These are phyloP conservation scores for Parafenestella ontariensis DNA, from an alignment of 2,329 filamentous ascomycete genomes.

Conservation along the genomic window DNA sequence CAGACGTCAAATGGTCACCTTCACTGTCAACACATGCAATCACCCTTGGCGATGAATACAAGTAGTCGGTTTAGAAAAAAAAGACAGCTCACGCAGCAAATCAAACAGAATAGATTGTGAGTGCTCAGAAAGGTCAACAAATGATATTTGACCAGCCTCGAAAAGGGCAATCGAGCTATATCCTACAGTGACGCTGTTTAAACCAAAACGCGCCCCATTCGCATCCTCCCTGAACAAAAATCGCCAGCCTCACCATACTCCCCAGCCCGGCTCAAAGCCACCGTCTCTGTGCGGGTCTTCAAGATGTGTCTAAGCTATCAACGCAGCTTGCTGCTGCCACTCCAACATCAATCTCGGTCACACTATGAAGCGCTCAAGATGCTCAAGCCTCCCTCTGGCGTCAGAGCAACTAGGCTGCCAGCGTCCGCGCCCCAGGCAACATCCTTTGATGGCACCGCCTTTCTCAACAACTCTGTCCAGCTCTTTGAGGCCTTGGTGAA, in stretches of 20 bases:
- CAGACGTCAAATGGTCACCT: neutral
- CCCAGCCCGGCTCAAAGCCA: neutral
- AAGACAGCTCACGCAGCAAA: neutral
- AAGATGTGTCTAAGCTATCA: neutral
- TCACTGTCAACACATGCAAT: neutral
- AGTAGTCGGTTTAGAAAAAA: no score
- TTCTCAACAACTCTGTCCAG: conserved; percentile 86
- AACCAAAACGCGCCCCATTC: conserved; percentile 5
- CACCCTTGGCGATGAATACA: no score
- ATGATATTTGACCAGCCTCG: neutral
- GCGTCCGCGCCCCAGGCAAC: conserved; percentile 80
- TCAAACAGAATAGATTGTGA: neutral
- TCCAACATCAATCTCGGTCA: neutral
- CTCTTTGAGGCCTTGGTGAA: conserved; percentile 86
- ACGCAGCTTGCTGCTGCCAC: neutral
- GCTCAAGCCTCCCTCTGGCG: conserved; percentile 75
- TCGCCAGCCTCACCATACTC: neutral
- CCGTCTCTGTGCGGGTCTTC: neutral
- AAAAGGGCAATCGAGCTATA: neutral
- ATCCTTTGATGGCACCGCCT: conserved; percentile 73
- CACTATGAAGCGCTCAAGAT: conserved; percentile 61
- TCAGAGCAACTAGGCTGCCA: conserved; percentile 76
- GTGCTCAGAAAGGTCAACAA: neutral
- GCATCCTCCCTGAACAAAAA: neutral
- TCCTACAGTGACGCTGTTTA: conserved; percentile 15